Percentiles rank a stretch among this genome's conserved stretches.
phyloP scores from a whole-genome alignment of 1,284 basidiomycete genomes.

The Ceratobasidium theobromae region DNA sequence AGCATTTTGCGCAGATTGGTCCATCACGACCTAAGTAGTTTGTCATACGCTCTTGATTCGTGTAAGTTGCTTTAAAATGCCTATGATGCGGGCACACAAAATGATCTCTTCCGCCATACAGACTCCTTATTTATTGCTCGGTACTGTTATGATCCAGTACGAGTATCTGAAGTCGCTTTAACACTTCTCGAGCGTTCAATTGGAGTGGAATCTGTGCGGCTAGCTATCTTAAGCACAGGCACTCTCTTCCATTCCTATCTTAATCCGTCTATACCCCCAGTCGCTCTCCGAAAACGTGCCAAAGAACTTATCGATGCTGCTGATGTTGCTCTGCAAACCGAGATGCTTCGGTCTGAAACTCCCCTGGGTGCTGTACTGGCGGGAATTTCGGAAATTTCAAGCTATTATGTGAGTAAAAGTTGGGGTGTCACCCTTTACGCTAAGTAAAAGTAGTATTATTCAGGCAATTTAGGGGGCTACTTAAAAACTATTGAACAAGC shows the following conservation, averaged over 20 bases:
- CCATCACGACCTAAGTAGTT: background rate
- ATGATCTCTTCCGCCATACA: background rate
- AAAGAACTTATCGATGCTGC: background rate
- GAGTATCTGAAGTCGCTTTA: background rate
- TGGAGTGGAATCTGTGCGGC: background rate
- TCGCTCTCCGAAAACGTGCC: background rate
- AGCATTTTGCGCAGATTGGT: background rate
- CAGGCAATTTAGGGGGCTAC: slow-evolving; percentile 1
- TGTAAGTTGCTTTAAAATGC: background rate
- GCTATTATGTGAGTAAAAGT: slow-evolving; percentile 1
- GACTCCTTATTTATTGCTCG: background rate
- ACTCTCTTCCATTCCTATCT: background rate
- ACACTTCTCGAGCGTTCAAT: background rate
- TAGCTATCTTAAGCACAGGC: background rate
- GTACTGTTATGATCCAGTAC: slow-evolving; percentile 2
- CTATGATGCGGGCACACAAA: background rate
- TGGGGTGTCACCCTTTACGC: background rate
- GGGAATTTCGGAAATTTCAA: background rate
- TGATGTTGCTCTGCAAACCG: background rate
- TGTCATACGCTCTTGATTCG: background rate
- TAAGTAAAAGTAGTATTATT: background rate
- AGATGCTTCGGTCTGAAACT: background rate
- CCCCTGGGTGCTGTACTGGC: background rate
- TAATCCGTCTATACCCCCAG: background rate
- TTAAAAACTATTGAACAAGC: background rate